Conservation (phyloP, 352 stramenopile genomes). For the Globisporangium megalacanthum region DNA sequence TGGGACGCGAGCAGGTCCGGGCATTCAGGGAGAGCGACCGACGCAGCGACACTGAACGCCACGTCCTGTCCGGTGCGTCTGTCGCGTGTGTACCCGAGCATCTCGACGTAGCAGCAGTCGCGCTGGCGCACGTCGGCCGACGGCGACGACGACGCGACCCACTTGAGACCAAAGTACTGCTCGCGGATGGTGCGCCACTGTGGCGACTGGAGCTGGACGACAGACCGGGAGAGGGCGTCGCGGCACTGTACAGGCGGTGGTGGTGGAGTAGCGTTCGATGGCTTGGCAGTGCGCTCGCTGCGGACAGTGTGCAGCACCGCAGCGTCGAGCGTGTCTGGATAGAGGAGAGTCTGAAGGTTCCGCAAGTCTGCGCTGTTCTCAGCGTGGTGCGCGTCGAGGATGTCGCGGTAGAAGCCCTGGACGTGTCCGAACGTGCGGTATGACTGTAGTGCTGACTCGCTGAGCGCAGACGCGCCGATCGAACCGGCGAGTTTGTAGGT, state of each 20-base stretch:
- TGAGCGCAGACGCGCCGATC: conserved; percentile 7
- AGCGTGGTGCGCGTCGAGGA: conserved; percentile 32
- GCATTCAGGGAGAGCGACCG: conserved; percentile 40
- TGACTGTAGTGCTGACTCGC: conserved; percentile 22
- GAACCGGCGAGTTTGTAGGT: conserved; percentile 33
- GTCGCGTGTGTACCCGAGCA: conserved; percentile 42
- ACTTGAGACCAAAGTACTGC: conserved; percentile 49
- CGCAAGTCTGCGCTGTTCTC: conserved; percentile 32
- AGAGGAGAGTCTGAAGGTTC: conserved; percentile 42
- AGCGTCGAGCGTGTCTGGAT: conserved; percentile 31
- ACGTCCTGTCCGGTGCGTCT: conserved; percentile 24
- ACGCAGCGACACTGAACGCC: conserved; percentile 33
- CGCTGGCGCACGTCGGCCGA: conserved; percentile 20
- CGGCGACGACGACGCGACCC: conserved; percentile 28
- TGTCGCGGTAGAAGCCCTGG: conserved; percentile 46
- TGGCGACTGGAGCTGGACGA: conserved; percentile 1
- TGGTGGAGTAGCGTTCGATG: not conserved
- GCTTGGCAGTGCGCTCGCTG: not conserved
- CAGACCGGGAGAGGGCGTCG: not conserved
- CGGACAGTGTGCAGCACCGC: conserved; percentile 29
- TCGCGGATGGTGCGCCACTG: conserved; percentile 17
- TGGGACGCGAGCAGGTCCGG: conserved; percentile 23
- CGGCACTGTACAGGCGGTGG: not conserved
- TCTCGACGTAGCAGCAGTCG: conserved; percentile 45
- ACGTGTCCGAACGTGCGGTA: conserved; percentile 41